Conservation (phyloP, 768 basidiomycete genomes). For the Crucibulum laeve region DNA sequence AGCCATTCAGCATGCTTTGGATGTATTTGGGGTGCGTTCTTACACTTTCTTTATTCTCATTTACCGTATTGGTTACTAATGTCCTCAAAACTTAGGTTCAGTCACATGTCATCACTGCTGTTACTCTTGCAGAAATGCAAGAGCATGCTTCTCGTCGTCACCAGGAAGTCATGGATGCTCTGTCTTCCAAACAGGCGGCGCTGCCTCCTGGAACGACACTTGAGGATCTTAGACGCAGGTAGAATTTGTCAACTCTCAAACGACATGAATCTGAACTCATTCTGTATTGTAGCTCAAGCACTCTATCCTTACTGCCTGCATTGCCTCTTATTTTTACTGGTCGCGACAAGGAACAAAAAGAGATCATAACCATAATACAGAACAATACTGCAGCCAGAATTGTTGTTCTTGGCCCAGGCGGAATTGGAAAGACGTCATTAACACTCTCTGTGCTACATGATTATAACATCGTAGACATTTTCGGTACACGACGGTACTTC, state of each 20-base stretch:
- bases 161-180: background rate
- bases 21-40: background rate
- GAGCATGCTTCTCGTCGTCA: background rate
- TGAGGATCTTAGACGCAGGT: background rate
- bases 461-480: background rate
- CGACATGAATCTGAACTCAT: background rate
- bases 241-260: too few species aligned
- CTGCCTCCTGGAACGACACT: background rate
- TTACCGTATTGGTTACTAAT: background rate
- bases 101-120: background rate
- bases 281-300: background rate
- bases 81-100: too few species aligned
- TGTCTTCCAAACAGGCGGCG: background rate
- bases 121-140: background rate
- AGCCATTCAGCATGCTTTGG: background rate
- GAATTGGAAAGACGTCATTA: background rate
- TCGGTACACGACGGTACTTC: background rate
- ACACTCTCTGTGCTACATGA: background rate
- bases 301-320: background rate
- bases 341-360: background rate
- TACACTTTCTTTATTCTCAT: background rate
- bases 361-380: background rate
- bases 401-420: background rate
- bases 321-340: background rate
- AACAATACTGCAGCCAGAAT: background rate